phyloP scores from a whole-genome alignment of 2,329 filamentous ascomycete genomes.

The Calonectria pauciramosa region DNA sequence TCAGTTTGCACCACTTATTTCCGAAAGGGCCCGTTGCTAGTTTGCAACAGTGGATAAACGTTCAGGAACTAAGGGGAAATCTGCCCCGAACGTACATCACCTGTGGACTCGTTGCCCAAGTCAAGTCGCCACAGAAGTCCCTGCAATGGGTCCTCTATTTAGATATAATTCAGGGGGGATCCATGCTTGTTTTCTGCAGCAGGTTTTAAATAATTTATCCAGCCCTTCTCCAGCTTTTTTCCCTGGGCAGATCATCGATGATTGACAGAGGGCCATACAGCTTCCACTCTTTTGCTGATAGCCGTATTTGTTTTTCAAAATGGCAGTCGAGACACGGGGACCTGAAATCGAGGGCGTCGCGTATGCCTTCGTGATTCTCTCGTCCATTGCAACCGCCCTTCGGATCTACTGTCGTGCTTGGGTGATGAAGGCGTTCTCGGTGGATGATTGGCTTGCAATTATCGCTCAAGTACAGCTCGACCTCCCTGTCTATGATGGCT shows the following conservation, averaged over 20 bases:
- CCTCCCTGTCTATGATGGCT: neutral
- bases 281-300: neutral
- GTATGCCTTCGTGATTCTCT: neutral
- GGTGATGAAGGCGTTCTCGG: neutral
- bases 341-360: neutral
- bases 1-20: neutral
- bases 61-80: neutral
- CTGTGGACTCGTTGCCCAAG: neutral
- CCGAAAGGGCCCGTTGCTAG: neutral
- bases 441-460: neutral
- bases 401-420: constrained; percentile 3
- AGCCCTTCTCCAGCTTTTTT: neutral
- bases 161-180: neutral
- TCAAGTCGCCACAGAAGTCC: neutral
- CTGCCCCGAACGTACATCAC: neutral
- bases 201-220: neutral
- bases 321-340: neutral
- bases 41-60: neutral
- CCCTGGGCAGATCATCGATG: neutral
- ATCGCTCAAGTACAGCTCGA: neutral
- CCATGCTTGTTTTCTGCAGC: neutral
- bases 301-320: neutral
- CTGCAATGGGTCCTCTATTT: neutral
- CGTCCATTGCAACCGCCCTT: constrained; percentile 4
- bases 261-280: neutral